Evolutionary conservation across 345 rosid species (phyloP).

Genomic region (Boechera divaricarpa): DNA sequence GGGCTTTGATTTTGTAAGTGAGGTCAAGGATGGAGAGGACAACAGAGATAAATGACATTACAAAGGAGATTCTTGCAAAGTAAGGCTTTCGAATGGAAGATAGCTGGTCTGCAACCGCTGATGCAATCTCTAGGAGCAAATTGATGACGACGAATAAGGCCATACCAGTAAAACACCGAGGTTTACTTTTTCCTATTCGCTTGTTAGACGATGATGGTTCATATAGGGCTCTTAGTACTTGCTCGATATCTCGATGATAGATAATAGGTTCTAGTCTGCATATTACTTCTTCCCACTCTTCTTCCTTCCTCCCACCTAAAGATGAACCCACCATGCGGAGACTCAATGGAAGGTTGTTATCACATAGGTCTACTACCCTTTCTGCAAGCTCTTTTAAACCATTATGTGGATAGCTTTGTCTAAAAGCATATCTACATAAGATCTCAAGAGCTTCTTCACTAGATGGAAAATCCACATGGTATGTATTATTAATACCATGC

Average conservation of each 20-base stretch:
- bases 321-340: slow-evolving; percentile 3
- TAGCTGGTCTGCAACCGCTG: slow-evolving; percentile 18
- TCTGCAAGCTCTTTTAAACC: neutral
- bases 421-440: neutral
- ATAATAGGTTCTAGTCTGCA: neutral
- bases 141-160: neutral
- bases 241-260: neutral
- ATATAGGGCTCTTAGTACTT: neutral
- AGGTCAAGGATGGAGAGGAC: slow-evolving; percentile 22
- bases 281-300: neutral
- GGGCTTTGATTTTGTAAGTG: neutral
- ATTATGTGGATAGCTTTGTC: neutral
- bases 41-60: slow-evolving; percentile 5
- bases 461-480: neutral
- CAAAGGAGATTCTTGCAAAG: neutral
- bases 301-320: neutral
- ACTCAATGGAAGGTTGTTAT: neutral
- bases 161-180: neutral
- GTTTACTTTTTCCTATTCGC: neutral
- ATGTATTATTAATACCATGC: neutral
- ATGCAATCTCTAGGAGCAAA: slow-evolving; percentile 19
- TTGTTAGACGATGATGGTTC: neutral
- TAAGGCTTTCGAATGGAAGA: slow-evolving; percentile 22
- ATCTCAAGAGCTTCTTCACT: neutral
- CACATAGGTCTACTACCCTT: neutral